Evolutionary conservation across 2,329 filamentous ascomycete genomes (phyloP).

Genomic region (Aureobasidium leucospermi): DNA sequence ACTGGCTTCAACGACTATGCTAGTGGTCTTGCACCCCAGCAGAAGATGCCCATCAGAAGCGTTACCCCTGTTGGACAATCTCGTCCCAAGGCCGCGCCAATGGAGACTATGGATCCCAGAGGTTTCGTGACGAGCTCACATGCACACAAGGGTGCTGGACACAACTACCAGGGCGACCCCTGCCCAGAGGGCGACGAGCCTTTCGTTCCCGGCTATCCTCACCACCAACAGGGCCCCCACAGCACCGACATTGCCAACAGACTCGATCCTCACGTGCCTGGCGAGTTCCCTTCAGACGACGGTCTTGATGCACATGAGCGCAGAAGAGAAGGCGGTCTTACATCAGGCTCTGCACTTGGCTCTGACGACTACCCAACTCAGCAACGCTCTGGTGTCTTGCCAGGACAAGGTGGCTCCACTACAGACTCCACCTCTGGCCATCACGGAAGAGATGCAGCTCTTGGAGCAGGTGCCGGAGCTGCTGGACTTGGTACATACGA

Average conservation of each 20-base stretch:
- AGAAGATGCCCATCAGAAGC: conserved; percentile 8
- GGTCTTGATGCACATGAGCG: conserved; percentile 18
- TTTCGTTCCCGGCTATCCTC: neutral
- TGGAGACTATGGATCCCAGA: conserved; percentile 6
- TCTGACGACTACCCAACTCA: conserved; percentile 17
- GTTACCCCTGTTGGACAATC: neutral
- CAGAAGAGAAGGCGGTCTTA: neutral
- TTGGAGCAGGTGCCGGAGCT: conserved; percentile 20
- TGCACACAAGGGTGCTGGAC: conserved; percentile 20
- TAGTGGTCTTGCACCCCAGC: conserved; percentile 8
- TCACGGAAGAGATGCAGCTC: conserved; percentile 25
- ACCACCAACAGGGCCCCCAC: conserved; percentile 25
- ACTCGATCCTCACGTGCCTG: conserved; percentile 30
- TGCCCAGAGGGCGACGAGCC: conserved; percentile 16
- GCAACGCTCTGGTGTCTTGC: neutral
- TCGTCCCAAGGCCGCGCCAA: neutral
- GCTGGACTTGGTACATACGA: conserved; percentile 25
- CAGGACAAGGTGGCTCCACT: neutral
- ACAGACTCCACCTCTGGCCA: neutral
- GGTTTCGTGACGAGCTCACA: conserved; percentile 3
- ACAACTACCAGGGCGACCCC: conserved; percentile 23
- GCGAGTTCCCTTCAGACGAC: conserved; percentile 24
- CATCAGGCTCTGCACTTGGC: neutral
- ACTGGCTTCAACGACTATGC: conserved; percentile 9
- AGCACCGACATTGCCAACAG: conserved; percentile 25